phyloP scores from a whole-genome alignment of 1,284 basidiomycete genomes.

The Trichosporon asahii region DNA sequence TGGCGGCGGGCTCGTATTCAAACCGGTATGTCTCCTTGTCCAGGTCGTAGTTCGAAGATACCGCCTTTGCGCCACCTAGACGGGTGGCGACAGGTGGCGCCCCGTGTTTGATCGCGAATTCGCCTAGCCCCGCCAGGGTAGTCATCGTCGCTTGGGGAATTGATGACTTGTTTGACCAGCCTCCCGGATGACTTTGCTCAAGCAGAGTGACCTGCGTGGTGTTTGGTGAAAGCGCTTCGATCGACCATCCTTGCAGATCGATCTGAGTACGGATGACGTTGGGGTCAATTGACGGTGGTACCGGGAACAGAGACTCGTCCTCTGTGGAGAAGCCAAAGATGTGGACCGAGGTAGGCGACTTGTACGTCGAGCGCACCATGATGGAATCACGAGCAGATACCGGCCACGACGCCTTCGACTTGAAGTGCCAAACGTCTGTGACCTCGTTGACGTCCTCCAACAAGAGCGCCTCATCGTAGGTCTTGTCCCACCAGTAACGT shows the following conservation, averaged over 20 bases:
- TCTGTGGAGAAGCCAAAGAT: conserved; percentile 94
- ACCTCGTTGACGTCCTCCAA: conserved; percentile 89
- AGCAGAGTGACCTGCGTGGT: conserved; percentile 91
- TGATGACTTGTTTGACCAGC: conserved; percentile 92
- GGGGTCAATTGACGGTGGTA: conserved; percentile 63
- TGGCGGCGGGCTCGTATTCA: conserved; percentile 73
- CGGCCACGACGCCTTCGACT: conserved; percentile 84
- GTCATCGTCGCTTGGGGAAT: conserved; percentile 89
- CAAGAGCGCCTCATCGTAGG: conserved; percentile 76
- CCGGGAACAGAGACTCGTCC: conserved; percentile 78
- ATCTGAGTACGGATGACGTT: conserved; percentile 88
- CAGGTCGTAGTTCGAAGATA: conserved; percentile 76
- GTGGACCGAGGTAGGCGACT: conserved; percentile 91
- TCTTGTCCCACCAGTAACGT: conserved; percentile 82
- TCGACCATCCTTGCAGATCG: conserved; percentile 93
- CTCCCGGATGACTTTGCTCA: conserved; percentile 95
- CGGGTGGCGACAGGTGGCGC: conserved; percentile 87
- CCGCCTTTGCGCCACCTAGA: conserved; percentile 70
- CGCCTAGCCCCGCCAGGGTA: conserved; percentile 80
- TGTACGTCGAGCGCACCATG: conserved; percentile 91
- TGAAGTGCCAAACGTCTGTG: conserved; percentile 87
- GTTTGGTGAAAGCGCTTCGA: conserved; percentile 90
- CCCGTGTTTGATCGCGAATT: conserved; percentile 91
- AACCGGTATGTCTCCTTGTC: conserved; percentile 77
- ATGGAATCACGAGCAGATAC: conserved; percentile 88